Percentiles rank a stretch among this genome's conserved stretches.
These are phyloP conservation scores for Volvox africanus DNA, from an alignment of 139 green algal genomes.

Conservation along the genomic window DNA sequence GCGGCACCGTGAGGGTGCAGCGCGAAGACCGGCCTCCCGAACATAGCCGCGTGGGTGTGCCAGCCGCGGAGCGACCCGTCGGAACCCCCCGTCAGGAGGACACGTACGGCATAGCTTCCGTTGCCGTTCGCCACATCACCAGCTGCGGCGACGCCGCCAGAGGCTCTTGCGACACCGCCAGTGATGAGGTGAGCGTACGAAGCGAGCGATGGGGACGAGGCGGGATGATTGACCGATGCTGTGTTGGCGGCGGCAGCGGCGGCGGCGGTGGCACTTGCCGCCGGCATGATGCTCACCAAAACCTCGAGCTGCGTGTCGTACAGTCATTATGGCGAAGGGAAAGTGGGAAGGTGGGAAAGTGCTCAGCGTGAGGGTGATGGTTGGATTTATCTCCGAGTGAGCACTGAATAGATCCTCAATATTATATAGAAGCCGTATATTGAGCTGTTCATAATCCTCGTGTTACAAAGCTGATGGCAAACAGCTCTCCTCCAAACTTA, in stretches of 20 bases:
- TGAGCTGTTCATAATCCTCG: too few species aligned
- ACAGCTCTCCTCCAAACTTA: too few species aligned
- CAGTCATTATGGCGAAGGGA: too few species aligned
- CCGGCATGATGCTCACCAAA: not conserved
- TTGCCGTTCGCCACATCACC: too few species aligned
- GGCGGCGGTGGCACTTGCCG: not conserved
- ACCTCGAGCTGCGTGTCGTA: not conserved
- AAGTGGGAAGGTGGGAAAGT: too few species aligned
- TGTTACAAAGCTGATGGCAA: too few species aligned
- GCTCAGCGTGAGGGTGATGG: too few species aligned
- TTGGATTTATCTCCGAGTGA: too few species aligned
- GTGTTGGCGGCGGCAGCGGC: not conserved
- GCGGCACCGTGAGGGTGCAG: conserved; percentile 28
- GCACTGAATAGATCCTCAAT: too few species aligned
- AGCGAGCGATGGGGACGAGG: not conserved
- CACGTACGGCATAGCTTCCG: not conserved
- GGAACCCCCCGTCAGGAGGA: conserved; percentile 3
- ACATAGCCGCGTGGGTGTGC: not conserved
- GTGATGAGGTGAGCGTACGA: not conserved
- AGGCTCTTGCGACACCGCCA: not conserved
- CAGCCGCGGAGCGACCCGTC: conserved; percentile 33
- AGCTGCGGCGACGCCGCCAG: not conserved
- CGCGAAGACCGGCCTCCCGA: conserved; percentile 10
- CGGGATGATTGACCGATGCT: not conserved
- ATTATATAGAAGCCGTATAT: too few species aligned